Percentiles rank a stretch among this genome's conserved stretches.
These are phyloP conservation scores for Chaetomium sp. DNA, from an alignment of 2,329 filamentous ascomycete species.

Conservation along the genomic window DNA sequence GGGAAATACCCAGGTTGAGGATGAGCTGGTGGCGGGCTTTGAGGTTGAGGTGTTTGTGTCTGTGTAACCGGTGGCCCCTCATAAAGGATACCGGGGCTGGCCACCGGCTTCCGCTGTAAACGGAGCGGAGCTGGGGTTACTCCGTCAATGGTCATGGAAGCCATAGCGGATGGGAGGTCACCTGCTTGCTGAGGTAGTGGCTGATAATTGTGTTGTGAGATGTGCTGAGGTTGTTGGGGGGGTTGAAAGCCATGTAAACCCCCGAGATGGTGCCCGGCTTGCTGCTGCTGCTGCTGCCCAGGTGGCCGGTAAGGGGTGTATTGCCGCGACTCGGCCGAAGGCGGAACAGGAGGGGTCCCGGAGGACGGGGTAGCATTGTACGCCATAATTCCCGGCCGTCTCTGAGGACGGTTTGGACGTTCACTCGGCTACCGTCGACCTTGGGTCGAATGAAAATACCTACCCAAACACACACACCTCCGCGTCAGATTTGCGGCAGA, in stretches of 20 bases:
- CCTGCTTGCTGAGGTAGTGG: background rate
- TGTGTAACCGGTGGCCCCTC: background rate
- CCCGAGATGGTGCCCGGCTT: background rate
- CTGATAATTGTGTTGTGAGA: background rate
- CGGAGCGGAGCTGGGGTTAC: slow-evolving; percentile 11
- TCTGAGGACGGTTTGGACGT: background rate
- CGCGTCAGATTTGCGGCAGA: background rate
- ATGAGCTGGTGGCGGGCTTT: background rate
- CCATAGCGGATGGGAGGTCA: slow-evolving; percentile 1
- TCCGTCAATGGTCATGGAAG: slow-evolving; percentile 1
- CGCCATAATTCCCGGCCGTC: slow-evolving; percentile 2
- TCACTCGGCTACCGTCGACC: background rate
- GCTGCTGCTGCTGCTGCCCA: background rate
- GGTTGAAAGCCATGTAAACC: slow-evolving; percentile 2
- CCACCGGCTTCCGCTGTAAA: slow-evolving; percentile 16
- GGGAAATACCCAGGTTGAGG: slow-evolving; percentile 3
- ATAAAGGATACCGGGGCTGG: background rate
- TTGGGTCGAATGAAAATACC: background rate
- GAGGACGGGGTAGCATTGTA: slow-evolving; percentile 1
- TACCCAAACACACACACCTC: background rate
- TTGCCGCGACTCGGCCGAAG: background rate
- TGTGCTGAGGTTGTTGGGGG: background rate
- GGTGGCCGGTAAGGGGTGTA: background rate
- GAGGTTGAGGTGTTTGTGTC: background rate
- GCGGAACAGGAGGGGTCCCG: background rate